These are phyloP conservation scores for Penicillium tannophilum DNA, from an alignment of 495 filamentous ascomycete genomes.

Conservation along the genomic window DNA sequence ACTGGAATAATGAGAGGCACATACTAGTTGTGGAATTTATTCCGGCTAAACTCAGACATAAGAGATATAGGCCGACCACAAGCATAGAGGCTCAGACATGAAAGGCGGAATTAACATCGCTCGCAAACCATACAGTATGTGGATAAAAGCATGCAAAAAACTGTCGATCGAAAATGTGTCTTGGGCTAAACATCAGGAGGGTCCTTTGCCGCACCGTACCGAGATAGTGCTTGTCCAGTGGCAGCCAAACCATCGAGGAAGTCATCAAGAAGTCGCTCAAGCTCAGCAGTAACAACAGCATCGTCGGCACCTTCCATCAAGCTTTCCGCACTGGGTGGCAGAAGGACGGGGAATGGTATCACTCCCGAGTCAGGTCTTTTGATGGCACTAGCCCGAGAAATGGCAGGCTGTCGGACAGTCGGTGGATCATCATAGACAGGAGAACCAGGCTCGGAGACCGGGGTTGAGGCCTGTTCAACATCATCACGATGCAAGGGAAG, in stretches of 20 bases:
- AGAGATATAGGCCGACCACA: not conserved
- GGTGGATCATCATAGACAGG: conserved; percentile 33
- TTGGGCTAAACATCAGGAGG: not conserved
- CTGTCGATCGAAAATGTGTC: not conserved
- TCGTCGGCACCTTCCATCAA: conserved; percentile 40
- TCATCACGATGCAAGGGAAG: conserved; percentile 22
- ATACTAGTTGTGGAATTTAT: not conserved
- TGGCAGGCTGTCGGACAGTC: conserved; percentile 21
- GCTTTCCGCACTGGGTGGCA: conserved; percentile 37
- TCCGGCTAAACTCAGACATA: not conserved
- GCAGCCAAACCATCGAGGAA: conserved; percentile 42
- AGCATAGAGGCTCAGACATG: not conserved
- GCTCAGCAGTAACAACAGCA: conserved; percentile 33
- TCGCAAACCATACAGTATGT: not conserved
- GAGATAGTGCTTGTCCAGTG: conserved; percentile 37
- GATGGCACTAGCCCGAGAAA: not conserved
- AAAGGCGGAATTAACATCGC: not conserved
- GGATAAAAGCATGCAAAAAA: not conserved
- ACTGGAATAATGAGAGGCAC: not conserved
- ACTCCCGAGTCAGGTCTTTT: conserved; percentile 12
- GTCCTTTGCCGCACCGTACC: not conserved
- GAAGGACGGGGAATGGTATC: conserved; percentile 37
- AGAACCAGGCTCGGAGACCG: conserved; percentile 30
- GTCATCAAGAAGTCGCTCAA: conserved; percentile 42
- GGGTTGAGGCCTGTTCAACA: conserved; percentile 8